phyloP scores from a whole-genome alignment of 1,284 basidiomycete genomes.

The Cryptococcus maquisensis region DNA sequence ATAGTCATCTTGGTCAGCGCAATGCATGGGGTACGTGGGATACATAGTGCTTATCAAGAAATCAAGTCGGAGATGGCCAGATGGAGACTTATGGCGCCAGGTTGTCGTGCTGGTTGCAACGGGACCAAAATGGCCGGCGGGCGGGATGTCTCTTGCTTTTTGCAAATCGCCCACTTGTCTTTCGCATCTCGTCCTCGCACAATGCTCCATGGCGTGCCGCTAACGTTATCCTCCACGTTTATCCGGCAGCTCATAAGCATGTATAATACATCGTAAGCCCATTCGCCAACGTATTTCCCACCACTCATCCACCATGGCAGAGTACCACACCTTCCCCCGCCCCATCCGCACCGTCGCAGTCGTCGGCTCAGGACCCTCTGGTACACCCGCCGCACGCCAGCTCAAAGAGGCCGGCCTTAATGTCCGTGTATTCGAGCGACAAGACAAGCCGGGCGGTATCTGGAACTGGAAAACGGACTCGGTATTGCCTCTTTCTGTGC shows the following conservation, averaged over 20 bases:
- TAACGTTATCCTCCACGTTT: too few relatives aligned
- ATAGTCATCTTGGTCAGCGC: slow-evolving; percentile 9
- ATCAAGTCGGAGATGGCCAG: background rate
- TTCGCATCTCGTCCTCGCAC: too few relatives aligned
- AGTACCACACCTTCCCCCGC: background rate
- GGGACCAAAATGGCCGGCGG: too few relatives aligned
- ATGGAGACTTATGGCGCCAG: too few relatives aligned
- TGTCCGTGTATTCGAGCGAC: slow-evolving; percentile 4
- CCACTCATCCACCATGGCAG: too few relatives aligned
- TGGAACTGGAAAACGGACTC: slow-evolving; percentile 41
- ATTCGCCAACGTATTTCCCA: too few relatives aligned
- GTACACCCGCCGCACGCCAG: slow-evolving; percentile 5
- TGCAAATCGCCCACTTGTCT: too few relatives aligned
- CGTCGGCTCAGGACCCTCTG: slow-evolving; percentile 6
- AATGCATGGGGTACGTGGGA: background rate
- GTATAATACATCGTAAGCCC: too few relatives aligned
- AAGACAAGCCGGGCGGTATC: slow-evolving; percentile 3
- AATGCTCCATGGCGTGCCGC: too few relatives aligned
- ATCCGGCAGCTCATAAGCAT: too few relatives aligned
- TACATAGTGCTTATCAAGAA: background rate
- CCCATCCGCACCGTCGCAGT: slow-evolving; percentile 4
- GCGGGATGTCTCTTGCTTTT: too few relatives aligned
- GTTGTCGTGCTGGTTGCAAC: too few relatives aligned
- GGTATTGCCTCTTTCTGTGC: slow-evolving; percentile 48
- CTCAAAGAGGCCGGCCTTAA: slow-evolving; percentile 5